phyloP scores from a whole-genome alignment of 768 basidiomycete species.

The Lactarius akahatsu region DNA sequence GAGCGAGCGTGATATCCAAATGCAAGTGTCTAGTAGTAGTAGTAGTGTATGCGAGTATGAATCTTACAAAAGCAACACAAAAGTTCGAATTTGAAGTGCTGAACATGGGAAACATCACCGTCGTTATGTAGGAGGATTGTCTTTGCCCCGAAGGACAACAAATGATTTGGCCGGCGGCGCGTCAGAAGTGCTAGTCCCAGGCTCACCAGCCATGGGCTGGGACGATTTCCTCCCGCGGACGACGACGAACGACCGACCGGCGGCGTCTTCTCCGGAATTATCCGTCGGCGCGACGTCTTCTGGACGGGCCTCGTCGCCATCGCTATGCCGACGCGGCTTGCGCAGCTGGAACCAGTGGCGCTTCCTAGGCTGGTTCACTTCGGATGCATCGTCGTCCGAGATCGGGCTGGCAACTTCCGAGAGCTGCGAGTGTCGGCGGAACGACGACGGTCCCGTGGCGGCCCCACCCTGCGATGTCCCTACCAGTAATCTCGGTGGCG shows the following conservation, averaged over 20 bases:
- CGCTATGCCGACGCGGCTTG: slow-evolving; percentile 28
- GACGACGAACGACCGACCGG: slow-evolving; percentile 38
- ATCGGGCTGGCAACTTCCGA: slow-evolving; percentile 24
- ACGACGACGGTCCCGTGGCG: neutral
- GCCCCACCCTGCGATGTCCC: neutral
- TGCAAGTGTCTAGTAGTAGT: slow-evolving; percentile 4
- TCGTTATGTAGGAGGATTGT: slow-evolving; percentile 17
- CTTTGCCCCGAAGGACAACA: slow-evolving; percentile 64
- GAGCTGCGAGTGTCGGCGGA: slow-evolving; percentile 23
- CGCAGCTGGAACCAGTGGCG: slow-evolving; percentile 30
- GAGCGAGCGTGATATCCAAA: slow-evolving; percentile 8
- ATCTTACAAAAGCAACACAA: slow-evolving; percentile 2
- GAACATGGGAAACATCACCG: neutral
- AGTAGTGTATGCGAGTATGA: slow-evolving; percentile 7
- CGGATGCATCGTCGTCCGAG: slow-evolving; percentile 26
- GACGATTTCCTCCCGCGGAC: slow-evolving; percentile 31
- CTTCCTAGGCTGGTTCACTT: slow-evolving; percentile 24
- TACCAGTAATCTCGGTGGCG: neutral
- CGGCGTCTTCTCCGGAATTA: slow-evolving; percentile 5
- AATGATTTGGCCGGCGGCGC: slow-evolving; percentile 38
- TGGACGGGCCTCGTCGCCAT: slow-evolving; percentile 18
- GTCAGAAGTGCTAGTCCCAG: neutral
- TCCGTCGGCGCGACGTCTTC: neutral
- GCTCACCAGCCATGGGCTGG: slow-evolving; percentile 13
- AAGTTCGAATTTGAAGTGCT: neutral